Conservation (phyloP, 2,329 filamentous ascomycete species). For the Lachnellula hyalina region DNA sequence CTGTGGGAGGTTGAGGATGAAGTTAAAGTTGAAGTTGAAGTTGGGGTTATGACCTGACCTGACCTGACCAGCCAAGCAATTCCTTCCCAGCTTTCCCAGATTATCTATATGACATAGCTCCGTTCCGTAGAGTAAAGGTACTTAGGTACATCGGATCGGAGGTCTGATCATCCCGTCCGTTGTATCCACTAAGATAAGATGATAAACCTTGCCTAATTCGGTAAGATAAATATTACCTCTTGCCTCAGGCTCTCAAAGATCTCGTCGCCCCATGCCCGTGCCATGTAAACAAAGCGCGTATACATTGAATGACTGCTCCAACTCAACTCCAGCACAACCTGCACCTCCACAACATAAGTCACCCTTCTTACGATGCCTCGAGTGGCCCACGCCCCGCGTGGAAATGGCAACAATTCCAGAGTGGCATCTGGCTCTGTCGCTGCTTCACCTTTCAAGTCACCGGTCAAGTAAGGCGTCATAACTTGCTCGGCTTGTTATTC, state of each 20-base stretch:
- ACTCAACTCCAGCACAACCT: not conserved
- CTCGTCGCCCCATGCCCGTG: not conserved
- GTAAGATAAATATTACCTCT: no score
- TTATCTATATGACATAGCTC: no score
- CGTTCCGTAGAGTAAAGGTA: no score
- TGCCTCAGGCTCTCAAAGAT: no score
- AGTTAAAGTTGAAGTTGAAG: not conserved
- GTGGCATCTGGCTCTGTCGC: slow-evolving; percentile 35
- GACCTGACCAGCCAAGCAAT: not conserved
- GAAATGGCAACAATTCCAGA: slow-evolving; percentile 36
- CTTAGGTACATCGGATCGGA: no score
- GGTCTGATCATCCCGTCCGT: no score
- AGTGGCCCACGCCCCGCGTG: slow-evolving; percentile 42
- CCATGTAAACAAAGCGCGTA: slow-evolving; percentile 19
- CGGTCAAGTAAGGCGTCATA: slow-evolving; percentile 29
- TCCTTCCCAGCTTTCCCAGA: not conserved
- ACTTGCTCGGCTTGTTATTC: not conserved
- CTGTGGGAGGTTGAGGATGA: not conserved
- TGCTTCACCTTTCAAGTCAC: slow-evolving; percentile 31
- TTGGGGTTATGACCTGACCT: no score
- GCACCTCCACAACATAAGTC: no score
- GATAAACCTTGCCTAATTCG: no score
- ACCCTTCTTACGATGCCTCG: slow-evolving; percentile 43
- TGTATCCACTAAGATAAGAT: no score
- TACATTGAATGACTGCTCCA: slow-evolving; percentile 1